These are phyloP conservation scores for Paramecium tetraurelia DNA, from an alignment of 73 alveolate species.

Conservation along the genomic window DNA sequence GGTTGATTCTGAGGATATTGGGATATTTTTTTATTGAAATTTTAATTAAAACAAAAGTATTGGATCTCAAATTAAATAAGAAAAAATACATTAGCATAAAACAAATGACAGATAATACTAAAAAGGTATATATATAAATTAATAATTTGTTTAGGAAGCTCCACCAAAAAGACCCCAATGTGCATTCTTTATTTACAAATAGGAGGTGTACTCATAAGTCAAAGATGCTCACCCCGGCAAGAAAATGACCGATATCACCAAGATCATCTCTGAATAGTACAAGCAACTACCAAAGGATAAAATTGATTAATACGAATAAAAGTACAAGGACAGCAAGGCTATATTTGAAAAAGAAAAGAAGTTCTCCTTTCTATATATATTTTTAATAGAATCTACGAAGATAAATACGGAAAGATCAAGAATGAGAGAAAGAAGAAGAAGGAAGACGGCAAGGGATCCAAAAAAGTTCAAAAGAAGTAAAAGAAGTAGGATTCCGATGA, in stretches of 20 bases:
- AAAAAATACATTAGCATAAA: conserved; percentile 21
- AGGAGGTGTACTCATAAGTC: conserved; percentile 33
- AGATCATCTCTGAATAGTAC: conserved; percentile 41
- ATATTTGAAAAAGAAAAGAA: not conserved
- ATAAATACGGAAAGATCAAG: not conserved
- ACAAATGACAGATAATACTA: conserved; percentile 36
- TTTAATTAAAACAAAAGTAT: not conserved
- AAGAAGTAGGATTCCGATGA: not conserved
- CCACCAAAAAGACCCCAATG: conserved; percentile 53
- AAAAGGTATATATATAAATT: not conserved
- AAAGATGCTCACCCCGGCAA: conserved; percentile 37
- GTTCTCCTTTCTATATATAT: not conserved
- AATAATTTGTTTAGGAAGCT: conserved; percentile 29
- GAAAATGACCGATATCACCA: conserved; percentile 50
- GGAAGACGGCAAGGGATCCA: not conserved
- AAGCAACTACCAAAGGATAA: not conserved
- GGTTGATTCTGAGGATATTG: not conserved
- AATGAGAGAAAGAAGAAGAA: conserved; percentile 32
- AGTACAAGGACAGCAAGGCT: conserved; percentile 26
- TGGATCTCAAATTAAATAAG: conserved; percentile 15
- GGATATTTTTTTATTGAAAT: not conserved
- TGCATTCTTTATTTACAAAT: conserved; percentile 48
- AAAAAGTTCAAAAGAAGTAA: not conserved
- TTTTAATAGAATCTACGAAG: not conserved
- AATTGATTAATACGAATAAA: not conserved